Evolutionary conservation across 108 stramenopile genomes (phyloP), one percentile per base, ranked within the genome.

Genomic region (Skeletonema menzelii): DNA sequence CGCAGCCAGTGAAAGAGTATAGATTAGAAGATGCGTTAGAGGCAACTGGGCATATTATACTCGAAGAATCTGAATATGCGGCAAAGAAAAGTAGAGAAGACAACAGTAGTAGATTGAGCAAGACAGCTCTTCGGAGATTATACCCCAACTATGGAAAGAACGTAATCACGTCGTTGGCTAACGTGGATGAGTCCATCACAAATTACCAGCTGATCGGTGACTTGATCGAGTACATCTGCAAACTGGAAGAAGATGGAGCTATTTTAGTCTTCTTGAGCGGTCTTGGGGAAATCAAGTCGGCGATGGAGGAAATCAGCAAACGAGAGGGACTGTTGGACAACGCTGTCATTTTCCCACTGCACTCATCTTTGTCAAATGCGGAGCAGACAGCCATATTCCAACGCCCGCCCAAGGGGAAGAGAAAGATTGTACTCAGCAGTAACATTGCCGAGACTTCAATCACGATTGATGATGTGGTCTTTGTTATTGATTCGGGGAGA

Each of bases 361-460:
- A 95, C 64, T 84, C 87, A 2, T 78, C 89, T 0, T 56, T 94
- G 17, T 83, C 85, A 1, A 88, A 86, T 24, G 83, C 83, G 2
- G 89, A 94, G 75, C 93, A 94, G 63, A 84, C 59, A 6, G 88
- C 85, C 13, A 79, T 89, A 6, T 92, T 92, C 71, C 82, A 89
- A 20, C 71, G 82, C 4, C 91, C 91, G 2, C 84, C 87, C 2
- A 24, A 30, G 30, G 88, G 88, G 10, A 86, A 85, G 59, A 69
- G 88, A 19, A 95, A 97, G 70, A 87, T 97, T 60, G 83, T 92
- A 26, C 73, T 96, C 19, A 84, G 93, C 7, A 97, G 95, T 11
- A 97, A 96, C 79, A 86, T 87, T 46, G 86, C 88, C 10, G 88
- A 89, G 56, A 85, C 56, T 32, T 70, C 56, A 62, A 82, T 85